Conservation (phyloP, 1,139 yeast species). For the Blastobotrys buckinghamii region DNA sequence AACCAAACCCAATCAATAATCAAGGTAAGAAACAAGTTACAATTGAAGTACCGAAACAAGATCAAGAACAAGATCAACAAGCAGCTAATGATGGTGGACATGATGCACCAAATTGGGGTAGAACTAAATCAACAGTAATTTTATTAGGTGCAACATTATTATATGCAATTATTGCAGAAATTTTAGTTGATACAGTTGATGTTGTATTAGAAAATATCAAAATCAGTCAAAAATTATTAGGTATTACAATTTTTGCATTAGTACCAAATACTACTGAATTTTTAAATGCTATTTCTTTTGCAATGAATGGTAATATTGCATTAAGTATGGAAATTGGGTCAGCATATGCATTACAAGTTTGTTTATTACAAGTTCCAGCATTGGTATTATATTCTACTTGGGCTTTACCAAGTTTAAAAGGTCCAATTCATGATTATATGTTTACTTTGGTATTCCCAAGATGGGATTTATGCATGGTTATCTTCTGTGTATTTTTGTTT, state of each 20-base stretch:
- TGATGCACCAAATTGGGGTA: conserved; percentile 97
- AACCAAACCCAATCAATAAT: neutral
- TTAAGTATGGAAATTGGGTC: conserved; percentile 92
- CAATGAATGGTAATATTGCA: conserved; percentile 93
- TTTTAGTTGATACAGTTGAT: conserved; percentile 90
- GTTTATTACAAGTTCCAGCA: conserved; percentile 87
- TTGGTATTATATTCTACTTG: conserved; percentile 61
- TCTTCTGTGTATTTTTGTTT: conserved; percentile 81
- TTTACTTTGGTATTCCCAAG: conserved; percentile 87
- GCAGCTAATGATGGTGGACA: conserved; percentile 54
- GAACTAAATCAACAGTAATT: conserved; percentile 78
- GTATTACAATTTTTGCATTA: conserved; percentile 88
- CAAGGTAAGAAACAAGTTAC: conserved; percentile 15
- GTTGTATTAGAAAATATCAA: conserved; percentile 72
- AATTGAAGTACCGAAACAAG: conserved; percentile 12
- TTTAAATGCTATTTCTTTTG: conserved; percentile 93
- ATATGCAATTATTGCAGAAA: conserved; percentile 93
- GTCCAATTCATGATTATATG: conserved; percentile 41
- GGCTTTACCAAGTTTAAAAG: conserved; percentile 30
- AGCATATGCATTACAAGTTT: conserved; percentile 97
- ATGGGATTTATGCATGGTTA: conserved; percentile 89
- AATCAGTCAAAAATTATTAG: conserved; percentile 83
- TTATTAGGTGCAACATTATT: conserved; percentile 76
- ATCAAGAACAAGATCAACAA: neutral
- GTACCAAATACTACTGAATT: conserved; percentile 98